Base-by-base conservation (phyloP, 306 rosid genomes). In the Ormosia semicastrata region DNA sequence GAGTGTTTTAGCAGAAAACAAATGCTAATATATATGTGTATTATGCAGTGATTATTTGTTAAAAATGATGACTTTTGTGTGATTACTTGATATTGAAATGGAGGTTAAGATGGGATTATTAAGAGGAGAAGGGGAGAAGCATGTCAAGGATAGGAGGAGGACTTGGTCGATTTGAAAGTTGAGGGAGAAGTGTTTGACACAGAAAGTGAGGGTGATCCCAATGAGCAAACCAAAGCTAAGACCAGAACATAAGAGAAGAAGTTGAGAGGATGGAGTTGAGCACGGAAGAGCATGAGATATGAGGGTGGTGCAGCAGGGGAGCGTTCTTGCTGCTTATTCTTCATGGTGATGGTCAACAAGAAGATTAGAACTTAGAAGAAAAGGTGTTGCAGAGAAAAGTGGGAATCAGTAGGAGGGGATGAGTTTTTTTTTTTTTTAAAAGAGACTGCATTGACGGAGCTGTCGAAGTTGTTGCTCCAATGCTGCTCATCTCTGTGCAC, bases 391-490 rank as follows among this genome's bases (percentile, higher is more conserved):
- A n/a, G n/a, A n/a, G n/a, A n/a, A n/a, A n/a, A n/a, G n/a, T n/a
- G n/a, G n/a, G n/a, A n/a, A n/a, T n/a, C n/a, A n/a, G n/a, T n/a
- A n/a, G n/a, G n/a, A n/a, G n/a, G n/a, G n/a, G n/a, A n/a, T n/a
- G n/a, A n/a, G n/a, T n/a, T n/a, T n/a, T n/a, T n/a, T n/a, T n/a
- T n/a, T n/a, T n/a, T n/a, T n/a, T n/a, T n/a, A 86, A 95, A 93
- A 3, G 99, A 95, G 17, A 95, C 93, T 0, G 99, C 98, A 82
- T 93, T 92, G 14, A 92, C 98, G 0, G 99, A 90, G 82, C 87
- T 89, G 24, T 92, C 95, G 33, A 95, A 93, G 54, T 49, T 49
- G 56, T 83, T 81, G 59, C 83, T 87, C 83, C 87, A 79, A 80
- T 77, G 83, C 6, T 70, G 56, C 9, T 90, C 97, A 5, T 89